Base-by-base conservation (phyloP, 495 filamentous ascomycete species). In the Hypoxylon cercidicola region DNA sequence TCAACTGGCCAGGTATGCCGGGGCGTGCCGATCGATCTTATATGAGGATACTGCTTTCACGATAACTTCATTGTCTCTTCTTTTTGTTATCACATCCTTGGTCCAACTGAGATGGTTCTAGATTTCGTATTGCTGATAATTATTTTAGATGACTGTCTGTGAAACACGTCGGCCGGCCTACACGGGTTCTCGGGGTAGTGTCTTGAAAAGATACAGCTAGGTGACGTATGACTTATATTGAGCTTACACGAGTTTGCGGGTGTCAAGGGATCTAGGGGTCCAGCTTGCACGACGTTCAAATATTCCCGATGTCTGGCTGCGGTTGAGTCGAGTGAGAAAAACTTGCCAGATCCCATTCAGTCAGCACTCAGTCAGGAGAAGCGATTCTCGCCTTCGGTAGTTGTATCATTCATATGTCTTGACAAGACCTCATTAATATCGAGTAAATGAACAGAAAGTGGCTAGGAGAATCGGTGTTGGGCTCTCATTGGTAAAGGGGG, bases 181-280 rank as follows among this genome's bases (percentile, higher is more conserved):
- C 19, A 45, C 35, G 47, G 30, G 39, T 62, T 10, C 41, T 18
- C 44, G 47, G n/a, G 28, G 45, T 10, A 21, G 9, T 30, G 37
- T 25, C 16, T 58, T 40, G 32, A 23, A 39, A 55, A 55, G 8
- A 34, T 54, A 44, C 62, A 45, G 34, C 18, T 18, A 25, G 10
- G 40, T 53, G 40, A 16, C 48, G 55, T 60, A 65, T 58, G 43
- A 65, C 43, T 44, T 55, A 65, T 55, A 65, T 65, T 65, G 59
- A 48, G 34, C 54, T 54, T 59, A 41, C 39, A 52, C 46, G 21
- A 54, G 48, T 48, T 48, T 16, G 9, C 3, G 6, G 16, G 39
- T n/a, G 15, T 41, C n/a, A 4, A 41, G 13, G 13, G n/a, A 16
- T 41, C n/a, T 6, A 12, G n/a, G 15, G n/a, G 34, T n/a, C 13